A percentile compares a stretch with the other conserved stretches of the same genome.
These are phyloP conservation scores for Ascomycota sp. DNA, from an alignment of 2,329 filamentous ascomycete genomes.

Conservation along the genomic window DNA sequence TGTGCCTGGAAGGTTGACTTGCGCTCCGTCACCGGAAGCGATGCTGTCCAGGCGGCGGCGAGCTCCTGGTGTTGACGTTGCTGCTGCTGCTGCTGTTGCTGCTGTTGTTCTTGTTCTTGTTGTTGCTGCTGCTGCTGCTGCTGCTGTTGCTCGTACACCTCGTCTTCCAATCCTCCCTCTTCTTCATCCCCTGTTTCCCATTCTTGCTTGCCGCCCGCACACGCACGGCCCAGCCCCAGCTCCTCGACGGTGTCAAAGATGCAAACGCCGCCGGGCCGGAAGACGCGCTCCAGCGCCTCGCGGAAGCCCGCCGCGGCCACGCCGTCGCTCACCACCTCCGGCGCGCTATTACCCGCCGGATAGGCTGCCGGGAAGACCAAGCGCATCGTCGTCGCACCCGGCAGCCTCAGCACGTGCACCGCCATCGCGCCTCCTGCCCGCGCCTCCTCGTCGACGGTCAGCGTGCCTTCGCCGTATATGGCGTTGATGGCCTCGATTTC, in stretches of 20 bases:
- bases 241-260: conserved; percentile 83
- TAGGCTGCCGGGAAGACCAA: conserved; percentile 56
- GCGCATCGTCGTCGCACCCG: conserved; percentile 35
- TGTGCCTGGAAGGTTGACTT: conserved; percentile 80
- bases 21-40: conserved; percentile 54
- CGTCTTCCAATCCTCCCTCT: conserved; percentile 1
- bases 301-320: conserved; percentile 49
- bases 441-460: conserved; percentile 21
- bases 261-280: conserved; percentile 56
- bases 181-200: conserved; percentile 4
- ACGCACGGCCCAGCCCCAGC: neutral
- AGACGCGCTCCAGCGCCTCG: conserved; percentile 45
- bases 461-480: conserved; percentile 54
- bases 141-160: neutral
- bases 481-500: conserved; percentile 70
- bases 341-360: conserved; percentile 40
- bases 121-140: conserved; percentile 6
- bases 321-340: conserved; percentile 52
- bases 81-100: too few species aligned
- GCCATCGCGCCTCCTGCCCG: neutral
- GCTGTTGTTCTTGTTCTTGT: too few species aligned
- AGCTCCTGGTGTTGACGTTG: too few species aligned
- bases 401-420: conserved; percentile 45
- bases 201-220: neutral
- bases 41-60: conserved; percentile 48